Conservation (phyloP, 2,329 filamentous ascomycete genomes). For the Venturia oleaginea region DNA sequence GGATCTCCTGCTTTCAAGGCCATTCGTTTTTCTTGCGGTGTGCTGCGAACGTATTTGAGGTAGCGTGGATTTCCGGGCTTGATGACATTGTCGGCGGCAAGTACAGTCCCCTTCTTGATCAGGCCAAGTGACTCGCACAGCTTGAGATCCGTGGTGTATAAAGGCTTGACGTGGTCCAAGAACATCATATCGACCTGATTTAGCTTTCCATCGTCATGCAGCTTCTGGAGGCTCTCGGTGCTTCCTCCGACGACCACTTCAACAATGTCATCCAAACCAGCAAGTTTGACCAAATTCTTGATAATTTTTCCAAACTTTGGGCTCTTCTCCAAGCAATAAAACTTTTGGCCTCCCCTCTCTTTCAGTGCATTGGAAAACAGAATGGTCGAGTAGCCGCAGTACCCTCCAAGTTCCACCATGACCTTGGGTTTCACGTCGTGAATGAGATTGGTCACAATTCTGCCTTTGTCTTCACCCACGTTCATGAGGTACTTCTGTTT, state of each 20-base stretch:
- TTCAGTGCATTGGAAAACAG: slow-evolving; percentile 61
- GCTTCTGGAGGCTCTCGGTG: slow-evolving; percentile 52
- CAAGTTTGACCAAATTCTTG: slow-evolving; percentile 59
- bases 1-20: slow-evolving; percentile 21
- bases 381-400: slow-evolving; percentile 73
- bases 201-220: slow-evolving; percentile 42
- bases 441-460: slow-evolving; percentile 61
- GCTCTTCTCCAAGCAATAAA: slow-evolving; percentile 65
- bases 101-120: slow-evolving; percentile 51
- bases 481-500: slow-evolving; percentile 71
- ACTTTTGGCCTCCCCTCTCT: slow-evolving; percentile 48
- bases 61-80: slow-evolving; percentile 64
- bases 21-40: slow-evolving; percentile 51
- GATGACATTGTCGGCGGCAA: slow-evolving; percentile 64
- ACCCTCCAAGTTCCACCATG: slow-evolving; percentile 72
- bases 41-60: slow-evolving; percentile 59
- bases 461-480: slow-evolving; percentile 65
- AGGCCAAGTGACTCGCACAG: slow-evolving; percentile 63
- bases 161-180: slow-evolving; percentile 71
- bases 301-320: slow-evolving; percentile 66
- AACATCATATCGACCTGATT: slow-evolving; percentile 61
- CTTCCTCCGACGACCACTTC: slow-evolving; percentile 62
- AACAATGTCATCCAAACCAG: slow-evolving; percentile 62
- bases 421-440: slow-evolving; percentile 53
- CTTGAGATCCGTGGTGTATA: slow-evolving; percentile 66